Evolutionary conservation across 495 filamentous ascomycete genomes (phyloP), one percentile per base, ranked within the genome.

Genomic region (Hypoxylon trugodes): DNA sequence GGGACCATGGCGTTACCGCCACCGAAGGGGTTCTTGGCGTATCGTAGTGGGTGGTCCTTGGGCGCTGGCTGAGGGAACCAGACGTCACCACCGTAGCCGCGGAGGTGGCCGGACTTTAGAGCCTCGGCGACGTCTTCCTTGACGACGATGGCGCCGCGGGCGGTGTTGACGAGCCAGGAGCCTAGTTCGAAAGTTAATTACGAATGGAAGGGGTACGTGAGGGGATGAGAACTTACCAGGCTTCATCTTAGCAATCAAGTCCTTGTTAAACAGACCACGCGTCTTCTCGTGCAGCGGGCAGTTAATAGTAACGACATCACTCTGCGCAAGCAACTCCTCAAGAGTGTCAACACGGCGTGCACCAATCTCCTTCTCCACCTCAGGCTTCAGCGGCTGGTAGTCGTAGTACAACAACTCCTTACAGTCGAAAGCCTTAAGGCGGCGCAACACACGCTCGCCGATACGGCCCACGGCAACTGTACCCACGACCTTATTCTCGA

Each of bases 221-320:
- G 55, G 48, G 26, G 15, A 42, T n/a, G 7, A 22, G 9, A 22
- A 68, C 82, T 72, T 76, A 87, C 90, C 93, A 73, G 88, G 88
- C 91, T 98, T 98, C 95, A 98, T 98, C 90, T 97, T 97, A 70
- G 89, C 84, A 71, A 98, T 96, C 61, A 98, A 85, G n/a, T 97
- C 92, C 90, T 98, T 98, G 86, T 97, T 97, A 84, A 98, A 98
- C 67, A 98, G 75, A 62, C 95, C 95, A 26, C 85, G 83, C 40
- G 95, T 98, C 85, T 95, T 96, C 84, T 97, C 95, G 81, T 98
- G 95, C 62, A 98, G 86, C 59, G 95, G 95, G 86, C 94, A 97
- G 86, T 98, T 98, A 80, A 98, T 98, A 71, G 95, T 98, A 71
- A 98, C 95, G 36, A 98, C 90, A 68, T 98, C 95, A 78, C 93